Percentiles rank a stretch among this genome's conserved stretches.
These are phyloP conservation scores for Zymoseptoria crescenta DNA, from an alignment of 2,329 filamentous ascomycete genomes.

Conservation along the genomic window DNA sequence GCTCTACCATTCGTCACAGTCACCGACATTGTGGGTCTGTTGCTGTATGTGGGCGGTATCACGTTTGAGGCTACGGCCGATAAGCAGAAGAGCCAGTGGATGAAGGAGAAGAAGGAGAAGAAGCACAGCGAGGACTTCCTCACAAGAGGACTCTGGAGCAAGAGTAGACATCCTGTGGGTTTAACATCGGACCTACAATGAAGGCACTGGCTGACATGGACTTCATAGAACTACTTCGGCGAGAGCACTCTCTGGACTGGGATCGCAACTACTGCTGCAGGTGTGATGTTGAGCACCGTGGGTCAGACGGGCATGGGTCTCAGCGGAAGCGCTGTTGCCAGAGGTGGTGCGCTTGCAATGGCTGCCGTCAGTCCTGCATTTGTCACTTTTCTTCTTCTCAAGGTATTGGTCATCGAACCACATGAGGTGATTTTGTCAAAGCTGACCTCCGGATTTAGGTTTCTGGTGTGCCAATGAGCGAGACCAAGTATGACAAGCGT, in stretches of 20 bases:
- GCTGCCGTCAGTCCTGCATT: slow-evolving; percentile 57
- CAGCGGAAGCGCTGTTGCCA: slow-evolving; percentile 36
- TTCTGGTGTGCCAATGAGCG: slow-evolving; percentile 55
- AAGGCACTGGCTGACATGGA: not conserved
- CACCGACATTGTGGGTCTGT: slow-evolving; percentile 51
- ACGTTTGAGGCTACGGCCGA: slow-evolving; percentile 56
- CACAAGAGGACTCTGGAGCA: slow-evolving; percentile 54
- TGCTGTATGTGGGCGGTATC: slow-evolving; percentile 53
- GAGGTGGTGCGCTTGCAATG: slow-evolving; percentile 41
- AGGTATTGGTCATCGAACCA: slow-evolving; percentile 39
- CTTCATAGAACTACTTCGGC: slow-evolving; percentile 56
- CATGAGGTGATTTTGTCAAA: slow-evolving; percentile 1
- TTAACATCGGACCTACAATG: not conserved
- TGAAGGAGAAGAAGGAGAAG: slow-evolving; percentile 54
- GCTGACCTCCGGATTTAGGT: slow-evolving; percentile 22
- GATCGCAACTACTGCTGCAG: slow-evolving; percentile 51
- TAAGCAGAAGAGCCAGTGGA: slow-evolving; percentile 56
- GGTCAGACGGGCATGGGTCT: slow-evolving; percentile 53
- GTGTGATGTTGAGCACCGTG: slow-evolving; percentile 47
- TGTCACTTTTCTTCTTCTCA: slow-evolving; percentile 54
- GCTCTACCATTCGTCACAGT: slow-evolving; percentile 42
- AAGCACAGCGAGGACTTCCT: slow-evolving; percentile 60
- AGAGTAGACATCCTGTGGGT: slow-evolving; percentile 48
- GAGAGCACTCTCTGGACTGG: slow-evolving; percentile 62
- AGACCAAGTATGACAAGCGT: slow-evolving; percentile 59